Base-by-base conservation (phyloP, 108 stramenopile genomes). In the Epipyxis sp. region DNA sequence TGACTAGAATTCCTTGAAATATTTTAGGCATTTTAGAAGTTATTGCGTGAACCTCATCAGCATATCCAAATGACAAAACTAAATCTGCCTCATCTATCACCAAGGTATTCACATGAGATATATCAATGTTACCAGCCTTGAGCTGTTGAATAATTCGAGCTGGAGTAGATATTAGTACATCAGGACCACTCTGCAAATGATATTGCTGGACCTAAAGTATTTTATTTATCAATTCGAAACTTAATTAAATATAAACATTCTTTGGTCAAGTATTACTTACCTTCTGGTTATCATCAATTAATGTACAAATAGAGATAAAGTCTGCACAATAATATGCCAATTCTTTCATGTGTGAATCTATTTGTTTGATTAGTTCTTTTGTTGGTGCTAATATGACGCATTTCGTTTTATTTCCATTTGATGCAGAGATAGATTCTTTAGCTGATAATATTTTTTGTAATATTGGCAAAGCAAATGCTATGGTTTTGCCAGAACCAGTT, bases 11-110 rank as follows among this genome's bases (percentile, higher is more conserved):
- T n/a, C 93, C 91, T 83, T 99, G 98, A 76, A 89, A 92, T 40
- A 93, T 95, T 57, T 91, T 91, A 32, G 96, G 96, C 35, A 99
- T 79, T n/a, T 78, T 78, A 71, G 88, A 88, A 78, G 91, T 88
- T 44, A 97, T 91, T 80, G 86, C 87, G 1, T 90, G 81, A 78
- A 99, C 84, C 77, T 97, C 97, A 58, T 92, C 89, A n/a, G 86
- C 84, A 85, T 96, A 95, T 13, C 98, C 94, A 86, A 50, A 89
- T 0, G 93, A 94, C 10, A 99, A 86, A 57, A 99, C 93, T 67
- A 97, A 87, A 86, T 99, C 98, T 27, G 98, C 97, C 83, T 99
- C 98, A 84, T 99, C 98, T 40, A 99, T 91, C 1, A 97, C 97
- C 50, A 97, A 69, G 2, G 91, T 92, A 79, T 94, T 89, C 40